phyloP scores from a whole-genome alignment of 306 rosid genomes.

The Glycine soja region DNA sequence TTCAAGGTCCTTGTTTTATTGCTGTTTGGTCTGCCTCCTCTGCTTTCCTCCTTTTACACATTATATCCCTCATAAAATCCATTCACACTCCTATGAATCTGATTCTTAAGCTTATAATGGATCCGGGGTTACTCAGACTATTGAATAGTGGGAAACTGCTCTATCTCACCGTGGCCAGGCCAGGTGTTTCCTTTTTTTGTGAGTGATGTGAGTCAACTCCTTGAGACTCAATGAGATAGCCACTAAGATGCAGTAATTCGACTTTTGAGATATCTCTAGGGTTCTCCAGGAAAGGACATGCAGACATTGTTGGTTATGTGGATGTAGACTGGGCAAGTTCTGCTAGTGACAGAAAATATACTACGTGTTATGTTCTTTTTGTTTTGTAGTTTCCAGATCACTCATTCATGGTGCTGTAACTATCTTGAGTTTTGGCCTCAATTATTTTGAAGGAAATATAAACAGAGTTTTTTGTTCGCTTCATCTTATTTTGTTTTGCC shows the following conservation, averaged over 20 bases:
- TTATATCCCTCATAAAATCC: not conserved
- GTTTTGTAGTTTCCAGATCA: constrained; percentile 30
- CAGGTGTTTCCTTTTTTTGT: not conserved
- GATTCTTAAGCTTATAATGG: not conserved
- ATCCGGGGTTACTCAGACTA: not conserved
- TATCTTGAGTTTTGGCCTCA: constrained; percentile 38
- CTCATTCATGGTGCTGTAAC: constrained; percentile 19
- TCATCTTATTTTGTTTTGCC: constrained; percentile 26
- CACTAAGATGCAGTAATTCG: not conserved
- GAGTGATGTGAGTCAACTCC: no score
- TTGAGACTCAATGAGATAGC: no score
- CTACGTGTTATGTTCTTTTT: not conserved
- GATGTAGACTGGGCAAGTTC: not conserved
- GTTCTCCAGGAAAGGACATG: not conserved
- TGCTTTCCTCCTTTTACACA: not conserved
- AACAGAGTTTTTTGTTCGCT: not conserved
- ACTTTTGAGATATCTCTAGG: not conserved
- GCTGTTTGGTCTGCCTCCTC: not conserved
- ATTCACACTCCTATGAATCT: not conserved
- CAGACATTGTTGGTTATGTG: no score
- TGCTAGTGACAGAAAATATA: not conserved
- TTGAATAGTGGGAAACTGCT: not conserved
- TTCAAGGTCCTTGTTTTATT: not conserved
- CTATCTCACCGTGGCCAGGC: no score
- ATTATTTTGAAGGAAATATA: constrained; percentile 21